Evolutionary conservation across 164 flowering plant species (phyloP).

Genomic region (Magnolia sinica): DNA sequence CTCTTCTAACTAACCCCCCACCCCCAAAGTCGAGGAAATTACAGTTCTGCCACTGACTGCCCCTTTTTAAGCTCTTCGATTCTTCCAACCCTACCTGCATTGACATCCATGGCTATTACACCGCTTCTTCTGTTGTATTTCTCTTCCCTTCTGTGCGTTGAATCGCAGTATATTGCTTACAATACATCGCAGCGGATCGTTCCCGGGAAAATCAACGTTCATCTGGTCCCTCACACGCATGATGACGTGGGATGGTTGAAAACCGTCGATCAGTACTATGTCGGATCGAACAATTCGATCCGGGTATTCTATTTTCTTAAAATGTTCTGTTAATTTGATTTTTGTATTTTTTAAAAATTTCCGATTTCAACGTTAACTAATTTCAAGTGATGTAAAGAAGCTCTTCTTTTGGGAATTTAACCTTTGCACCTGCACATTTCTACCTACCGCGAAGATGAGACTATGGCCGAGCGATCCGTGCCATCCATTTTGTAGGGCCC

Average conservation of each 20-base stretch:
- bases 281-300: conserved; percentile 62
- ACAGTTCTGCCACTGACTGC: neutral
- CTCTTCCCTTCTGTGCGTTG: conserved; percentile 7
- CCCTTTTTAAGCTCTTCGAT: neutral
- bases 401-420: neutral
- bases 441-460: too few relatives aligned
- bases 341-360: neutral
- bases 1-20: too few relatives aligned
- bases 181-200: conserved; percentile 45
- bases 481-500: neutral
- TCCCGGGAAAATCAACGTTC: conserved; percentile 55
- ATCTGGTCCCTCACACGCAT: conserved; percentile 61
- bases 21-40: neutral
- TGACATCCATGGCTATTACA: conserved; percentile 12
- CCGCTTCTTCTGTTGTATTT: conserved; percentile 3
- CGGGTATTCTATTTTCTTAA: conserved; percentile 23
- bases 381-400: neutral
- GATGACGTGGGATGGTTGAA: conserved; percentile 77
- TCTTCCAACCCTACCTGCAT: neutral
- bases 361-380: too few relatives aligned
- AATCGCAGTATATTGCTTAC: conserved; percentile 42
- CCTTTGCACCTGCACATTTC: too few relatives aligned
- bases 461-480: neutral
- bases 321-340: too few relatives aligned
- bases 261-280: conserved; percentile 69